Base-by-base conservation (phyloP, 768 basidiomycete genomes). In the Polyporus arcularius region DNA sequence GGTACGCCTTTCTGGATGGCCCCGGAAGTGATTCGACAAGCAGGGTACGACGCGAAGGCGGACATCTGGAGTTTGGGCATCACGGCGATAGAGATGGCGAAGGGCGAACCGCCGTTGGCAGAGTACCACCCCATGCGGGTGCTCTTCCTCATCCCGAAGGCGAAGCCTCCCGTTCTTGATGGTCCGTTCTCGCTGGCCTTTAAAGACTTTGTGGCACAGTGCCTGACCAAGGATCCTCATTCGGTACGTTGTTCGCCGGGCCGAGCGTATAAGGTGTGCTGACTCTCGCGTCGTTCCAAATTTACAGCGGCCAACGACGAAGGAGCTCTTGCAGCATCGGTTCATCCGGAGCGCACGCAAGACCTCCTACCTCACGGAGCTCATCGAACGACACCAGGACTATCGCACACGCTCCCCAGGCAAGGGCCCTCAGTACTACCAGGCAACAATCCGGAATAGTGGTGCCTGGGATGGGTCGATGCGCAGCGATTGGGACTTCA, bases 41-140 rank as follows among this genome's bases (percentile, higher is more conserved):
- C 95, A 6, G 96, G 96, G 1, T 98, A 98, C 75, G 95, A 98
- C 70, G 84, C 87, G 2, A 94, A 95, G 74, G 96, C 96, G 2
- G 96, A 98, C 73, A 89, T 98, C 80, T 98, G 96, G 96, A 95
- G 92, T 71, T 78, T 98, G 53, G 96, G 96, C 21, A 99, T 99
- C 72, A 98, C 96, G 1, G 95, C 94, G 55, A 97, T 98, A 52
- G 96, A 98, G 79, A 89, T 99, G 89, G 96, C 96, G 2, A 94
- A 92, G 68, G 97, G 97, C 46, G 95, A 98, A 68, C 97, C 97
- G 0, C 97, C 97, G 8, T 75, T 98, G 58, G 91, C 94, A 4
- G 96, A 98, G 73, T 96, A 98, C 72, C 97, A 98, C 70, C 97
- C 96, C 0, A 98, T 98, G 97, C 86, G 97, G 31, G 96, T 99